phyloP scores from a whole-genome alignment of 2,329 filamentous ascomycete genomes.

The Diaporthe batatas region DNA sequence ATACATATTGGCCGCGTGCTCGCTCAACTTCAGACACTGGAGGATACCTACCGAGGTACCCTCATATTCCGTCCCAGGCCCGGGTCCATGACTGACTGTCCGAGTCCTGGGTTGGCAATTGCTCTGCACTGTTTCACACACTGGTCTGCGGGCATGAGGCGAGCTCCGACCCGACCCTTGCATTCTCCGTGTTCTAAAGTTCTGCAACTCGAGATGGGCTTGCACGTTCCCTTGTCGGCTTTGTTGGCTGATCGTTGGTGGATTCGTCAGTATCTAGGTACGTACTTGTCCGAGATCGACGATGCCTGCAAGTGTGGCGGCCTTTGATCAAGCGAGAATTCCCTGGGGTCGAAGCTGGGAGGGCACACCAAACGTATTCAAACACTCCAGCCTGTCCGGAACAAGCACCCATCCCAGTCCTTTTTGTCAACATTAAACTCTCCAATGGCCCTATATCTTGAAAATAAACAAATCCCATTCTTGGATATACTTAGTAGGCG shows the following conservation, averaged over 20 bases:
- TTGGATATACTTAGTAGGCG: not conserved
- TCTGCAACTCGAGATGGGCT: not conserved
- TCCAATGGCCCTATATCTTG: too few species aligned
- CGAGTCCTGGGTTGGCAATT: not conserved
- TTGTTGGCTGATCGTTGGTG: not conserved
- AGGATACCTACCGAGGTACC: not conserved
- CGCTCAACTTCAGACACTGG: not conserved
- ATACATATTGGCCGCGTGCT: not conserved
- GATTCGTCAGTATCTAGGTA: too few species aligned
- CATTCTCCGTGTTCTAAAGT: not conserved
- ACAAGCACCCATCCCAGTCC: not conserved
- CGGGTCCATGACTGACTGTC: too few species aligned
- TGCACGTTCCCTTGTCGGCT: not conserved
- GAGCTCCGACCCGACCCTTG: not conserved
- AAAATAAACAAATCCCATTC: too few species aligned
- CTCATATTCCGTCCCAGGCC: too few species aligned
- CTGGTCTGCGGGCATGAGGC: not conserved
- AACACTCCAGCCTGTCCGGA: not conserved
- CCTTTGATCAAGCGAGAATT: not conserved
- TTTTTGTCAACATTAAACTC: too few species aligned
- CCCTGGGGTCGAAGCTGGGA: not conserved
- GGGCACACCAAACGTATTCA: not conserved
- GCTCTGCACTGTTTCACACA: not conserved
- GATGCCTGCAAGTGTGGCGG: not conserved
- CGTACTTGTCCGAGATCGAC: not conserved